Conservation (phyloP, 2,329 filamentous ascomycete species). For the Botrytis deweyae region DNA sequence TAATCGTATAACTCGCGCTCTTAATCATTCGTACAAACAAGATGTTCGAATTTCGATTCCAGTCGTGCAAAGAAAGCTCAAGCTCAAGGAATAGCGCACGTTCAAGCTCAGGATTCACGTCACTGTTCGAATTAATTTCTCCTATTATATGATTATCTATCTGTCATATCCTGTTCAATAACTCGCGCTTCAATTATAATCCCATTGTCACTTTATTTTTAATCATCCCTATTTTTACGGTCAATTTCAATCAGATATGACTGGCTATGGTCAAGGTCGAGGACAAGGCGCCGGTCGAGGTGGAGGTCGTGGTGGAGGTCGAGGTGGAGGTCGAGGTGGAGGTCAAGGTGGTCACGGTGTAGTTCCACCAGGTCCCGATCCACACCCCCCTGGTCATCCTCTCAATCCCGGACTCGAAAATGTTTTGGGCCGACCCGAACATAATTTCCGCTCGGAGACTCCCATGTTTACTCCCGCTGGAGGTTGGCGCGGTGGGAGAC, state of each 20-base stretch:
- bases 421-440: neutral
- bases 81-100: neutral
- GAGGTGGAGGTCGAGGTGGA: too few relatives aligned
- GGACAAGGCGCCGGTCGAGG: too few relatives aligned
- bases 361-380: neutral
- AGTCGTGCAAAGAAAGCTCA: neutral
- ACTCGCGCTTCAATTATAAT: neutral
- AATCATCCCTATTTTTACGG: neutral
- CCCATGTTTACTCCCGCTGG: neutral
- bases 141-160: neutral
- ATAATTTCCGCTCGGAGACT: neutral
- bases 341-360: neutral
- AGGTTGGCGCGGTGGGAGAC: neutral
- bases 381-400: neutral
- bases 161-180: neutral
- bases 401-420: neutral
- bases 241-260: neutral
- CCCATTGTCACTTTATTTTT: neutral
- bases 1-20: neutral
- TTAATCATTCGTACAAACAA: neutral
- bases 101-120: neutral
- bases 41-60: neutral
- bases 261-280: neutral
- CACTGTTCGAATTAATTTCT: neutral
- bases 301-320: too few relatives aligned